Percentiles rank a stretch among this genome's conserved stretches.
Conservation (phyloP, 2,329 filamentous ascomycete genomes). For the Fonsecaea multimorphosa region DNA sequence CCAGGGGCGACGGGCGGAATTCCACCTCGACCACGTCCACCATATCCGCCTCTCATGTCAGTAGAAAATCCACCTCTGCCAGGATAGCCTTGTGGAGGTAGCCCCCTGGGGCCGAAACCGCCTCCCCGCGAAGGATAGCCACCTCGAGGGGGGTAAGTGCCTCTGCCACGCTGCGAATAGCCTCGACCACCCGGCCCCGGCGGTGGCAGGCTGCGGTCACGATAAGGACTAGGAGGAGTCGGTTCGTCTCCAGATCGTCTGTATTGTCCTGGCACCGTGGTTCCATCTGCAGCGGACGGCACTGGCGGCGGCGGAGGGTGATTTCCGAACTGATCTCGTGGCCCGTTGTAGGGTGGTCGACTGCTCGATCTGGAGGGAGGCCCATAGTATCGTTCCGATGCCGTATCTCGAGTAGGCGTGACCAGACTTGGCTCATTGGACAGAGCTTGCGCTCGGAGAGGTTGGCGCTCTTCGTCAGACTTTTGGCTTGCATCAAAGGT, state of each 20-base stretch:
- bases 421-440: slow-evolving; percentile 27
- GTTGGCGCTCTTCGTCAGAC: slow-evolving; percentile 35
- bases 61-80: slow-evolving; percentile 47
- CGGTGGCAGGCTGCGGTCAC: slow-evolving; percentile 34
- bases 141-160: slow-evolving; percentile 54
- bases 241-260: slow-evolving; percentile 30
- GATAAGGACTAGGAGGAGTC: slow-evolving; percentile 28
- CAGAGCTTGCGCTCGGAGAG: slow-evolving; percentile 31
- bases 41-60: slow-evolving; percentile 43
- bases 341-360: slow-evolving; percentile 42
- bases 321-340: slow-evolving; percentile 49
- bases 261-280: slow-evolving; percentile 31
- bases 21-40: slow-evolving; percentile 38
- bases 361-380: slow-evolving; percentile 42
- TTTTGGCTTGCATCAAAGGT: slow-evolving; percentile 44
- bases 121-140: slow-evolving; percentile 40
- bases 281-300: slow-evolving; percentile 43
- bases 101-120: slow-evolving; percentile 49
- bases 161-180: slow-evolving; percentile 62
- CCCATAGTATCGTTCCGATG: slow-evolving; percentile 41
- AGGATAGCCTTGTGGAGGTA: slow-evolving; percentile 49
- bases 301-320: slow-evolving; percentile 41
- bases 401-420: slow-evolving; percentile 37
- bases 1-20: slow-evolving; percentile 43
- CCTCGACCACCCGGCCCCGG: slow-evolving; percentile 46